Percentiles rank a stretch among this genome's conserved stretches.
phyloP scores from a whole-genome alignment of 202 grass and related monocot species.

The Zizania palustris region DNA sequence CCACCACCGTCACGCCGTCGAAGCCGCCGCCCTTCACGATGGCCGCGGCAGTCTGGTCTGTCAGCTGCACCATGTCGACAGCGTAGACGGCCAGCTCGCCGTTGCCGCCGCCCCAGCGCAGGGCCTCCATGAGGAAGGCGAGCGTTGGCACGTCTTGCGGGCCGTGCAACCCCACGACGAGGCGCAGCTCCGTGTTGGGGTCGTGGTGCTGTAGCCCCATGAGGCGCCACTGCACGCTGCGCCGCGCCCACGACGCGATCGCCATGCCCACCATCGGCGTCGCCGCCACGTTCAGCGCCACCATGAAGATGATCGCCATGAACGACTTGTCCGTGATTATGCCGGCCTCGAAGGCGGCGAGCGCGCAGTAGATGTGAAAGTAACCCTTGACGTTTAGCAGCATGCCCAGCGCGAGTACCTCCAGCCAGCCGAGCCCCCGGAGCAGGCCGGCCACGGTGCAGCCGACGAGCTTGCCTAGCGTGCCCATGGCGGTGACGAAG shows the following conservation, averaged over 20 bases:
- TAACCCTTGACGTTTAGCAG: slow-evolving; percentile 79
- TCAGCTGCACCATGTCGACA: slow-evolving; percentile 76
- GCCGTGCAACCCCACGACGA: slow-evolving; percentile 64
- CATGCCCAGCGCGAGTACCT: slow-evolving; percentile 66
- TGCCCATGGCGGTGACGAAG: slow-evolving; percentile 45
- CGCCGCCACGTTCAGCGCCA: slow-evolving; percentile 48
- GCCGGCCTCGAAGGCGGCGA: slow-evolving; percentile 36
- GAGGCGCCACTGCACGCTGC: slow-evolving; percentile 56
- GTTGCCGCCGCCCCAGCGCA: slow-evolving; percentile 53
- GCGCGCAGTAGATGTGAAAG: slow-evolving; percentile 77
- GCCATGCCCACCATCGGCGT: slow-evolving; percentile 55
- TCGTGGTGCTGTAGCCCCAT: slow-evolving; percentile 78
- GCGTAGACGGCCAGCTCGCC: slow-evolving; percentile 55
- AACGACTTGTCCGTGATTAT: slow-evolving; percentile 64
- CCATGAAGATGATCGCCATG: slow-evolving; percentile 64
- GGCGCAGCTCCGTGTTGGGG: slow-evolving; percentile 51
- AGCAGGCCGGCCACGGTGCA: slow-evolving; percentile 40
- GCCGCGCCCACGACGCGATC: slow-evolving; percentile 62
- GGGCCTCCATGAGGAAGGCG: slow-evolving; percentile 55
- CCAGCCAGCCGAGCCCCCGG: slow-evolving; percentile 52
- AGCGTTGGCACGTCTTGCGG: slow-evolving; percentile 60
- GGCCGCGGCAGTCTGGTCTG: slow-evolving; percentile 62
- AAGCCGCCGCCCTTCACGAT: slow-evolving; percentile 55
- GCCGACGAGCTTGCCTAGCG: slow-evolving; percentile 59
- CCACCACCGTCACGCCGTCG: slow-evolving; percentile 64